These are phyloP conservation scores for Hypoxylon sp. DNA, from an alignment of 2,329 filamentous ascomycete species.

Conservation along the genomic window DNA sequence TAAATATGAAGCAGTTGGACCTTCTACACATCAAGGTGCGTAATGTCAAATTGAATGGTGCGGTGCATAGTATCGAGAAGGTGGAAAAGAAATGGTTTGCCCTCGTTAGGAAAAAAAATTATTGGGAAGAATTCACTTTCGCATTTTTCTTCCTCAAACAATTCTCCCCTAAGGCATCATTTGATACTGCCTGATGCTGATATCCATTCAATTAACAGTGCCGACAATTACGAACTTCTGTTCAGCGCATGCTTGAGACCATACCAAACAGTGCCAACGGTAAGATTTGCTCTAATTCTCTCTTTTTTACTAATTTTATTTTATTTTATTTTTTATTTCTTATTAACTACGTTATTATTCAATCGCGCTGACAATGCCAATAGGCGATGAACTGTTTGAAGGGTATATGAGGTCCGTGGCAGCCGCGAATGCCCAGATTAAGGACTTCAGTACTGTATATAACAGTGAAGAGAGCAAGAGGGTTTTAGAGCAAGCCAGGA, in stretches of 20 bases:
- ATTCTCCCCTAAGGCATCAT: too few species aligned
- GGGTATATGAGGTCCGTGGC: slow-evolving; percentile 58
- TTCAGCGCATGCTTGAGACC: slow-evolving; percentile 61
- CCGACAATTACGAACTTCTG: slow-evolving; percentile 56
- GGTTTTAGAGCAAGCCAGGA: slow-evolving; percentile 60
- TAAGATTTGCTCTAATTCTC: slow-evolving; percentile 47
- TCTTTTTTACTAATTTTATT: not conserved
- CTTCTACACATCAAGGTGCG: slow-evolving; percentile 63
- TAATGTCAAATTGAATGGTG: too few species aligned
- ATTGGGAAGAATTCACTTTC: too few species aligned
- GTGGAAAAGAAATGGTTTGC: too few species aligned
- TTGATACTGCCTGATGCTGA: not conserved
- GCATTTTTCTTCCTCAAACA: too few species aligned
- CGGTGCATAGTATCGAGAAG: too few species aligned
- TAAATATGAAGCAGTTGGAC: slow-evolving; percentile 60
- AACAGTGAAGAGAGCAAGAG: slow-evolving; percentile 57
- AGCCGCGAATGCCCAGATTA: slow-evolving; percentile 59
- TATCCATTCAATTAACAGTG: slow-evolving; percentile 48
- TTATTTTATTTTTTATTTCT: too few species aligned
- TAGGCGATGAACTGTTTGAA: slow-evolving; percentile 60
- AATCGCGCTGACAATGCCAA: slow-evolving; percentile 31
- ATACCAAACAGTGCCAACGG: slow-evolving; percentile 60
- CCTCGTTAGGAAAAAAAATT: too few species aligned
- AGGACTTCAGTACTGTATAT: slow-evolving; percentile 59
- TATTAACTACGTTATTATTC: too few species aligned